Conservation (phyloP, 139 green algal genomes). For the Haematococcus sp. region DNA sequence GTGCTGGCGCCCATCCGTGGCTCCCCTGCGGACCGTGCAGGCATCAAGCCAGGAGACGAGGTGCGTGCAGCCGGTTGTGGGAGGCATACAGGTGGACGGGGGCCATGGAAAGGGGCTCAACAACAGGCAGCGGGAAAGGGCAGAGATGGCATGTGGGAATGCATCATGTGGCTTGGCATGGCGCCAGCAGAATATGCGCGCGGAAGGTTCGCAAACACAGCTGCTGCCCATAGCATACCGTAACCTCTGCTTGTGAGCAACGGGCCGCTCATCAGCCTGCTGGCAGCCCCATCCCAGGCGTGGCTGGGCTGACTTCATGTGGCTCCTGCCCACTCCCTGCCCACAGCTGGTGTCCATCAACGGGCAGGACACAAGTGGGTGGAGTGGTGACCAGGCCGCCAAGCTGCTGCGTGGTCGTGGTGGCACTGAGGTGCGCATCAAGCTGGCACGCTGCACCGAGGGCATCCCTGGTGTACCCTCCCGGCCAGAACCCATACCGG, state of each 20-base stretch:
- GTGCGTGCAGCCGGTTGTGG: slow-evolving; percentile 19
- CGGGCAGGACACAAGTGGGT: slow-evolving; percentile 56
- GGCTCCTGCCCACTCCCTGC: too few relatives aligned
- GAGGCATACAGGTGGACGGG: background rate
- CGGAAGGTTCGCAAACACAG: too few relatives aligned
- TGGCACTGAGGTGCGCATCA: slow-evolving; percentile 58
- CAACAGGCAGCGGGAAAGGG: too few relatives aligned
- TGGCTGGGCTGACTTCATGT: too few relatives aligned
- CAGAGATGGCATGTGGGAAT: too few relatives aligned
- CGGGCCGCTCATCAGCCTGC: too few relatives aligned
- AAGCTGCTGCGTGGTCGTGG: slow-evolving; percentile 68
- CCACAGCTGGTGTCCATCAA: slow-evolving; percentile 45
- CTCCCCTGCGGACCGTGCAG: slow-evolving; percentile 79
- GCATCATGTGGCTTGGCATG: too few relatives aligned
- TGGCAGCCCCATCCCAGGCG: too few relatives aligned
- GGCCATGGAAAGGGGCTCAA: background rate
- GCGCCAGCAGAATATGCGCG: too few relatives aligned
- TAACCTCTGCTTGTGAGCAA: too few relatives aligned
- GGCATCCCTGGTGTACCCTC: slow-evolving; percentile 72
- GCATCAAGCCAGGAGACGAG: slow-evolving; percentile 84
- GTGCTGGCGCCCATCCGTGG: slow-evolving; percentile 87
- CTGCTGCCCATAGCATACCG: too few relatives aligned
- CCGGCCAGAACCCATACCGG: slow-evolving; percentile 37
- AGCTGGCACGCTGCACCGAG: slow-evolving; percentile 57
- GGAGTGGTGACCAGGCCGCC: slow-evolving; percentile 72